These are phyloP conservation scores for Globisporangium polare DNA, from an alignment of 352 stramenopile genomes.

Conservation along the genomic window DNA sequence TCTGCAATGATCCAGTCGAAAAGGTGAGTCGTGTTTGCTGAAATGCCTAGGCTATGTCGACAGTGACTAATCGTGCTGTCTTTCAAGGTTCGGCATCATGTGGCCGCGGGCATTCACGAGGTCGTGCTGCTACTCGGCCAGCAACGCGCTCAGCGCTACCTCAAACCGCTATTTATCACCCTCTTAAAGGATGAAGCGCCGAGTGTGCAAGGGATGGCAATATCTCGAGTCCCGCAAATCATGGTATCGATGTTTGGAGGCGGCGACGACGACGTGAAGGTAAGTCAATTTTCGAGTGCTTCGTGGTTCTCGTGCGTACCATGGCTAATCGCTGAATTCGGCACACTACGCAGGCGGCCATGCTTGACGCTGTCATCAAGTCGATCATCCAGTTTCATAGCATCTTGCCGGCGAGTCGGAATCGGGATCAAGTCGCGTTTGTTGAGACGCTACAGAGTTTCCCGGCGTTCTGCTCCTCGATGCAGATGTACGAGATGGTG, in stretches of 20 bases:
- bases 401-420: slow-evolving; percentile 55
- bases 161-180: slow-evolving; percentile 49
- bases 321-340: too few relatives aligned
- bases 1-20: slow-evolving; percentile 47
- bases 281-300: slow-evolving; percentile 15
- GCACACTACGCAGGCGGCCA: too few relatives aligned
- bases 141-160: slow-evolving; percentile 54
- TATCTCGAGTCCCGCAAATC: slow-evolving; percentile 48
- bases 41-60: neutral
- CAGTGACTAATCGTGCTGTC: neutral
- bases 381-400: slow-evolving; percentile 72
- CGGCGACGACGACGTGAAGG: slow-evolving; percentile 69
- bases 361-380: slow-evolving; percentile 61
- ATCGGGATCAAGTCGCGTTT: slow-evolving; percentile 65
- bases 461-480: slow-evolving; percentile 22
- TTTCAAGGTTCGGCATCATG: slow-evolving; percentile 51
- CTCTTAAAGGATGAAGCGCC: slow-evolving; percentile 67
- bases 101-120: slow-evolving; percentile 73
- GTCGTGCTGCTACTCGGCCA: slow-evolving; percentile 58
- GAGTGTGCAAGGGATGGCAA: slow-evolving; percentile 55
- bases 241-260: slow-evolving; percentile 45
- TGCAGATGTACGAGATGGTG: slow-evolving; percentile 30
- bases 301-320: neutral
- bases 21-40: slow-evolving; percentile 23
- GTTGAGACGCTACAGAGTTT: slow-evolving; percentile 62